phyloP scores from a whole-genome alignment of 2,329 filamentous ascomycete genomes.

The Paecilomyces dactylethromorphus region DNA sequence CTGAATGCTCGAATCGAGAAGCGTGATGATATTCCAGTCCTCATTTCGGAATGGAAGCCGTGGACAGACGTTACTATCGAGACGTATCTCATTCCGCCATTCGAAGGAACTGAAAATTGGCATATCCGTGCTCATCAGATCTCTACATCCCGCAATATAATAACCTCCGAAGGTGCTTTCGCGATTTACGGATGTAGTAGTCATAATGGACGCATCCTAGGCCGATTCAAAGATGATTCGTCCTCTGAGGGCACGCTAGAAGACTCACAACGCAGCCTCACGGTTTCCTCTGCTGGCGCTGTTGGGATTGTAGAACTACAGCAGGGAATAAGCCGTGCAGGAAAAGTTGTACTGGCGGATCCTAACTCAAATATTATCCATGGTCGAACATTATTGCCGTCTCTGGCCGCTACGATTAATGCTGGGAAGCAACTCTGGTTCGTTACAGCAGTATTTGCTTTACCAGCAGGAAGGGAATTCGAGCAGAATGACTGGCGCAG shows the following conservation, averaged over 20 bases:
- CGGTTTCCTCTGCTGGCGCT: slow-evolving; percentile 44
- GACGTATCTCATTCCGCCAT: slow-evolving; percentile 30
- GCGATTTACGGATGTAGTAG: slow-evolving; percentile 57
- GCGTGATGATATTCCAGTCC: slow-evolving; percentile 49
- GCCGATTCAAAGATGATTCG: slow-evolving; percentile 26
- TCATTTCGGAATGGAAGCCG: slow-evolving; percentile 65
- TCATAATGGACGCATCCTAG: slow-evolving; percentile 53
- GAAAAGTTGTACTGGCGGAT: slow-evolving; percentile 66
- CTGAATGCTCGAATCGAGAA: slow-evolving; percentile 57
- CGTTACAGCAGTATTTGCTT: slow-evolving; percentile 63
- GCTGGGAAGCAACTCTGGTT: slow-evolving; percentile 59
- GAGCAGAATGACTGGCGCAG: slow-evolving; percentile 49
- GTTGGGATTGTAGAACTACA: slow-evolving; percentile 46
- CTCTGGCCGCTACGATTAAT: slow-evolving; percentile 56
- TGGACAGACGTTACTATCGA: slow-evolving; percentile 51
- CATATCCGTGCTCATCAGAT: slow-evolving; percentile 32
- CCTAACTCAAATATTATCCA: slow-evolving; percentile 73
- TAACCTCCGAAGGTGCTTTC: slow-evolving; percentile 69
- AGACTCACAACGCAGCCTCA: slow-evolving; percentile 28
- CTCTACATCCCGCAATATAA: slow-evolving; percentile 48
- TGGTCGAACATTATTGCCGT: slow-evolving; percentile 64
- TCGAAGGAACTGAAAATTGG: slow-evolving; percentile 28
- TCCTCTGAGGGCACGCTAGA: slow-evolving; percentile 36
- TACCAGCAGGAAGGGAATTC: slow-evolving; percentile 52
- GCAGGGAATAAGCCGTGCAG: slow-evolving; percentile 39